Base-by-base conservation (phyloP, 78 protist species). In the Guillardia theta region DNA sequence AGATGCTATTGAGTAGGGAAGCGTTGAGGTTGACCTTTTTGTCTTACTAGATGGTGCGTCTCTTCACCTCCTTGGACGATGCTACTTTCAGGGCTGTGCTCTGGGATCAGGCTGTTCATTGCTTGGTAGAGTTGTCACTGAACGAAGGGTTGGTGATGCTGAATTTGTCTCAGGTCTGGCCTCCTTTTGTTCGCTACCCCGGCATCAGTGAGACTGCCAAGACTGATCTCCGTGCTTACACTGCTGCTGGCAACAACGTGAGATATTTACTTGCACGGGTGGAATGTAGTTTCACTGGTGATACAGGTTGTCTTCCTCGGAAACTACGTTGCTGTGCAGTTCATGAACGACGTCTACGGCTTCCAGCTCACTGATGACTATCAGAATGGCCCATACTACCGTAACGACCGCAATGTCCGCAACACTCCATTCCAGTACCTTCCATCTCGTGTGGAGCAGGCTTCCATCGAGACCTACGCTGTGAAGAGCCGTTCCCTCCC, bases 291-390 rank as follows among this genome's bases (percentile, higher is more conserved):
- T n/a, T n/a, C n/a, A n/a, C n/a, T n/a, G n/a, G n/a, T n/a, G n/a
- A n/a, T n/a, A n/a, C n/a, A n/a, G n/a, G n/a, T n/a, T n/a, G 88
- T 88, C 46, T 88, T 88, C 93, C n/a, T 88, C 47, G 93, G 93
- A 37, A 48, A 48, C 64, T 88, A 88, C 39, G 54, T 88, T 12
- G n/a, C 93, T 5, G 76, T 88, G 10, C 93, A 88, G 64, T 45
- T 88, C 93, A 88, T 88, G 93, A 88, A 88, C 54, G 93, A 88
- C 39, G 41, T 88, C 39, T 88, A 33, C 64, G 93, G 93, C 19
- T 88, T 88, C 93, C 62, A 45, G 36, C 93, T 88, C 8, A 45
- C 45, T 18, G 93, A 88, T 27, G 93, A 88, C 41, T 88, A 48
- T 41, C 54, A 88, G 93, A 48, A 88, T 15, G 93, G 93, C 3